phyloP scores from a whole-genome alignment of 768 basidiomycete genomes.

The Trametes villosa region DNA sequence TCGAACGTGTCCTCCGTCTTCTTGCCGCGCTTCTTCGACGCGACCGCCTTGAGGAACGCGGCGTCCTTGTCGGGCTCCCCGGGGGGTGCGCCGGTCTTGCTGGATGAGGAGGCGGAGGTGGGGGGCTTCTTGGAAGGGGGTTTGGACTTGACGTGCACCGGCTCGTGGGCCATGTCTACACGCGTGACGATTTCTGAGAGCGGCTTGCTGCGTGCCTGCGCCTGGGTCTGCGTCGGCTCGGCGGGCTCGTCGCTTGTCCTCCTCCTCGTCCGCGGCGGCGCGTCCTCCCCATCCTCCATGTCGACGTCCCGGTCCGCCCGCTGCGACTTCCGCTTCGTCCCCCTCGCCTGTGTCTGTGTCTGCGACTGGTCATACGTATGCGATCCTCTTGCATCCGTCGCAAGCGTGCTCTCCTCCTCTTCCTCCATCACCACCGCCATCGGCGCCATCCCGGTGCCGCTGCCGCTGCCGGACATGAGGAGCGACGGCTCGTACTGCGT shows the following conservation, averaged over 20 bases:
- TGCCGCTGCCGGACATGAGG: background rate
- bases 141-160: constrained; percentile 20
- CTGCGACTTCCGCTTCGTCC: constrained; percentile 46
- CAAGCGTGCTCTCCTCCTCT: constrained; percentile 49
- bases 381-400: constrained; percentile 16
- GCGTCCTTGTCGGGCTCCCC: constrained; percentile 68
- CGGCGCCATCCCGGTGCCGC: constrained; percentile 9
- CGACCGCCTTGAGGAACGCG: constrained; percentile 72
- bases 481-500: constrained; percentile 34
- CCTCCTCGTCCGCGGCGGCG: constrained; percentile 41
- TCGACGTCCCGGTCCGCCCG: constrained; percentile 43
- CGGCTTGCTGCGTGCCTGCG: constrained; percentile 29
- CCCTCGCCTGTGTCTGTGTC: constrained; percentile 25
- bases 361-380: too few species aligned
- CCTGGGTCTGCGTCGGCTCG: constrained; percentile 10
- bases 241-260: constrained; percentile 49
- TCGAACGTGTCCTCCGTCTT: constrained; percentile 72
- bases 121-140: constrained; percentile 27
- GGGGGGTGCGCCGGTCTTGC: constrained; percentile 38
- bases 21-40: constrained; percentile 72
- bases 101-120: too few species aligned
- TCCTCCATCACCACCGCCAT: constrained; percentile 55
- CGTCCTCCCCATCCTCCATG: constrained; percentile 35
- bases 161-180: constrained; percentile 22
- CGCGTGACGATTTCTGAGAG: constrained; percentile 30